Evolutionary conservation across 1,284 basidiomycete species (phyloP).

Genomic region (Fomitopsis schrenkii): DNA sequence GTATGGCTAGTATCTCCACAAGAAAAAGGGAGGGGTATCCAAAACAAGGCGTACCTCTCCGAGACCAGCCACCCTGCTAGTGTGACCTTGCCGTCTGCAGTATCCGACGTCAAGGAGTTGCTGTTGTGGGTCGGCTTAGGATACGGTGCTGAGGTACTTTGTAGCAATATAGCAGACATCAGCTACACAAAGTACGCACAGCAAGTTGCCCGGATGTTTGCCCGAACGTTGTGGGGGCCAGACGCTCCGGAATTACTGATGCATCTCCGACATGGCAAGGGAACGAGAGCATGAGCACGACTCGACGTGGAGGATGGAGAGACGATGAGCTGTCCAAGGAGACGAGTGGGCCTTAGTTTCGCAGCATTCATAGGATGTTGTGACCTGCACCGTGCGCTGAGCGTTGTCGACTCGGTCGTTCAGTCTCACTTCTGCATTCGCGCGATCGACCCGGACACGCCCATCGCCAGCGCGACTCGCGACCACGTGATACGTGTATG

Average conservation of each 20-base stretch:
- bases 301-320: background rate
- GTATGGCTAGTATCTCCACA: constrained; percentile 26
- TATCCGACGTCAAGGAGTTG: background rate
- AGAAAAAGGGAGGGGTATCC: constrained; percentile 2
- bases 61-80: constrained; percentile 78
- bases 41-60: constrained; percentile 54
- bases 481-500: background rate
- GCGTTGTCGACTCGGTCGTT: too few relatives aligned
- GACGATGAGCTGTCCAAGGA: background rate
- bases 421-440: too few relatives aligned
- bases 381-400: too few relatives aligned
- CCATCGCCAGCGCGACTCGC: background rate
- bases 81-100: constrained; percentile 40
- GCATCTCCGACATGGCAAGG: background rate
- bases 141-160: background rate
- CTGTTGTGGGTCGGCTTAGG: constrained; percentile 8
- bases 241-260: background rate
- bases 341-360: background rate
- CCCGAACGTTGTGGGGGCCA: too few relatives aligned
- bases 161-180: background rate
- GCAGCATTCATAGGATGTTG: background rate
- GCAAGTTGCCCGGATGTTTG: background rate
- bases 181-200: background rate
- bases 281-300: background rate
- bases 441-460: background rate